These are phyloP conservation scores for Chytriomyces sp. DNA, from an alignment of 192 early-diverging fungal species.

Conservation along the genomic window DNA sequence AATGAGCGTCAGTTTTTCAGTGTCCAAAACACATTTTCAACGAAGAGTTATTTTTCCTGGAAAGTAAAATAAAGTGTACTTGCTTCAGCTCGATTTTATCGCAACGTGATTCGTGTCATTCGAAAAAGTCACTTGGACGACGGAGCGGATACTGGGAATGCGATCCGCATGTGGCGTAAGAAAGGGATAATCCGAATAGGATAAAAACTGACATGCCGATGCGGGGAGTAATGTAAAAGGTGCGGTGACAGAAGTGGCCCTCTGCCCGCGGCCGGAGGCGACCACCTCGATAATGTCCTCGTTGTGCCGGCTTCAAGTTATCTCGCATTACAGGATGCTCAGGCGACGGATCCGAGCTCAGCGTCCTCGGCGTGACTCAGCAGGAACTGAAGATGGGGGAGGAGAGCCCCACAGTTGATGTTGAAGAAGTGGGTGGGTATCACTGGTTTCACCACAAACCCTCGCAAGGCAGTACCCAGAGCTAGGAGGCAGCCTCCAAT, in stretches of 20 bases:
- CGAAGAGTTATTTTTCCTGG: too few relatives aligned
- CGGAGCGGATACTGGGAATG: background rate
- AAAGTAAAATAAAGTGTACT: background rate
- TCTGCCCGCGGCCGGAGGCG: background rate
- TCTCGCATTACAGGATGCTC: constrained; percentile 9
- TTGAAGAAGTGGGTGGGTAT: constrained; percentile 1
- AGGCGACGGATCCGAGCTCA: constrained; percentile 11
- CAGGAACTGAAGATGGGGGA: background rate
- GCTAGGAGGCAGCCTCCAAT: background rate
- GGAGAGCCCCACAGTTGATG: background rate
- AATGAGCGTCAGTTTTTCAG: background rate
- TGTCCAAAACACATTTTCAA: too few relatives aligned
- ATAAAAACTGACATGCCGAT: background rate
- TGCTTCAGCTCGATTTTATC: background rate
- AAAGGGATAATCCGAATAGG: background rate
- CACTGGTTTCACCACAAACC: background rate
- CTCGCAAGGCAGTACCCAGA: background rate
- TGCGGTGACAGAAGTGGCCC: background rate
- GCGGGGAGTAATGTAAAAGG: background rate
- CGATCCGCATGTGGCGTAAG: background rate
- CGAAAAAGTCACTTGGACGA: background rate
- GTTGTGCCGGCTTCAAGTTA: constrained; percentile 5
- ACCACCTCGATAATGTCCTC: background rate
- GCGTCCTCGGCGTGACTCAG: constrained; percentile 2
- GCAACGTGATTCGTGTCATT: constrained; percentile 1